Percentiles rank a stretch among this genome's conserved stretches.
phyloP scores from a whole-genome alignment of 2,329 filamentous ascomycete species.

The Apiospora kogelbergensis region DNA sequence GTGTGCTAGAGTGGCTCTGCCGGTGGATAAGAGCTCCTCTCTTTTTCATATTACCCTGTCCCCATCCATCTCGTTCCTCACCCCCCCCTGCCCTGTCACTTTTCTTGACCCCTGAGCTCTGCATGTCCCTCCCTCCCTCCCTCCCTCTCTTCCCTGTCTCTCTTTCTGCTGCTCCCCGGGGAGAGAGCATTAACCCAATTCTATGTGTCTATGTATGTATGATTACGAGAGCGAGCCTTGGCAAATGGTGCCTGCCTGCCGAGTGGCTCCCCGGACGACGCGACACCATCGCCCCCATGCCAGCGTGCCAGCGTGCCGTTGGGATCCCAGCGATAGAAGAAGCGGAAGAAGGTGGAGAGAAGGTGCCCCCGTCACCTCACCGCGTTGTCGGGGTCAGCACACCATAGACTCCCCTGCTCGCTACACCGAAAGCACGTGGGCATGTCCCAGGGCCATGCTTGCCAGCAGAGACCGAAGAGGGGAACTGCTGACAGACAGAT shows the following conservation, averaged over 20 bases:
- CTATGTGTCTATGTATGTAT: too few relatives aligned
- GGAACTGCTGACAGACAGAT: neutral
- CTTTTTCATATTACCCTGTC: neutral
- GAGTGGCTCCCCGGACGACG: neutral
- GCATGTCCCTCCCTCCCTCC: neutral
- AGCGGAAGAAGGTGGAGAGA: conserved; percentile 6
- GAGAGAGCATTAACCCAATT: neutral
- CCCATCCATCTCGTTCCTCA: neutral
- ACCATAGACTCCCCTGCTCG: neutral
- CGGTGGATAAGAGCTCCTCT: neutral
- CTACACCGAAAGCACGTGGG: conserved; percentile 2
- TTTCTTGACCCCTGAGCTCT: neutral
- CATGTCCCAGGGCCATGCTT: neutral
- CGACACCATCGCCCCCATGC: neutral
- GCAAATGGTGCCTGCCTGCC: neutral
- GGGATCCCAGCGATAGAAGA: neutral
- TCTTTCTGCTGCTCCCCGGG: neutral
- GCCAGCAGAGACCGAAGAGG: neutral
- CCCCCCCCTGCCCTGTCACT: neutral
- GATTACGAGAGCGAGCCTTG: neutral
- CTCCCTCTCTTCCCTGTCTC: too few relatives aligned
- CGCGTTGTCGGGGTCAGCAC: neutral
- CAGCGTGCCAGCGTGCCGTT: neutral
- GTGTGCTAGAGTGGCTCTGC: neutral
- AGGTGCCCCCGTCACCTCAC: neutral